Conservation (phyloP, 202 grass and related monocot species). For the Cymbopogon flexuosus region DNA sequence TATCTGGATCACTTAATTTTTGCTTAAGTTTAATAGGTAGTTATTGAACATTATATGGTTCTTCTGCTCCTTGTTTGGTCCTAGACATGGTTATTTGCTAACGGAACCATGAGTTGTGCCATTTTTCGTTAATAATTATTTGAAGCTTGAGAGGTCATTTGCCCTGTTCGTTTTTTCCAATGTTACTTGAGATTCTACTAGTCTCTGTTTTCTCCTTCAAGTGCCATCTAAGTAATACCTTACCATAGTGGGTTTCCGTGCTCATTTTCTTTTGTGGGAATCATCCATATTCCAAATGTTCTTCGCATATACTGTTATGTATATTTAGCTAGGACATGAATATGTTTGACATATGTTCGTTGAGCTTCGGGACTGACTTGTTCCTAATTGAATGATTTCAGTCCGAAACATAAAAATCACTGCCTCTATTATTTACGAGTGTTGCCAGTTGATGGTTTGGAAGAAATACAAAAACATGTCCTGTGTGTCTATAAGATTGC, state of each 20-base stretch:
- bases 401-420: background rate
- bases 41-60: background rate
- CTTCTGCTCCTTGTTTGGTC: background rate
- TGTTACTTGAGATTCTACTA: background rate
- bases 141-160: background rate
- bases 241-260: background rate
- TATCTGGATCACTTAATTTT: background rate
- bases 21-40: background rate
- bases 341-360: background rate
- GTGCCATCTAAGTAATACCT: background rate
- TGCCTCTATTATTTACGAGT: background rate
- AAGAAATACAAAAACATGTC: background rate
- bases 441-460: background rate
- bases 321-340: background rate
- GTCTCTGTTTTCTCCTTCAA: background rate
- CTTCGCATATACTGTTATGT: background rate
- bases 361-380: background rate
- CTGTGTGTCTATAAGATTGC: background rate
- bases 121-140: background rate
- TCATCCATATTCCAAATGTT: background rate
- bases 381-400: background rate
- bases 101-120: background rate
- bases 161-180: background rate
- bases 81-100: background rate
- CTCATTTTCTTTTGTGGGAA: background rate